Evolutionary conservation across 768 basidiomycete species (phyloP), one percentile per base, ranked within the genome.

Genomic region (Neoboletus subvelutipes): DNA sequence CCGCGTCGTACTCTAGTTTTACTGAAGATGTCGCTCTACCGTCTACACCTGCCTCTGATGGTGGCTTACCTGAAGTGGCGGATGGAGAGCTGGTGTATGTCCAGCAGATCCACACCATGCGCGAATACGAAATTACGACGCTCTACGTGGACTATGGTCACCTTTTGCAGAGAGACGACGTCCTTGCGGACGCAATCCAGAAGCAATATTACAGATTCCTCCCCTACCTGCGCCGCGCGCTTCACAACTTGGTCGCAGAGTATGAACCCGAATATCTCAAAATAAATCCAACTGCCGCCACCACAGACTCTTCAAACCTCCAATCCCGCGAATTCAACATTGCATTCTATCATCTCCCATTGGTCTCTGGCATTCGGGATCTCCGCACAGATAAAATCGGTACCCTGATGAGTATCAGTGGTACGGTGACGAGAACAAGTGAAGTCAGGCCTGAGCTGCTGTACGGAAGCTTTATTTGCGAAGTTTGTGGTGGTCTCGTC

Each of bases 141-240:
- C 87, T 99, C 68, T 99, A 98, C 68, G 88, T 99, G 73, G 95
- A 98, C 77, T 98, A 89, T 58, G 83, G 85, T 11, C 94, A 99
- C 70, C 80, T 98, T 36, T 82, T 97, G 28, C 85, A 89, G 68
- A 83, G 86, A 52, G 95, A 98, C 70, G 94, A 97, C 60, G 88
- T 94, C 6, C 87, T 98, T 20, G 95, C 96, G 0, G 85, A 91
- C 61, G 96, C 96, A 2, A 92, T 99, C 57, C 87, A 90, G 62
- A 90, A 86, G 59, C 93, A 97, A 69, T 98, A 99, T 70, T 98
- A 98, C 70, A 87, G 97, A 66, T 98, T 98, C 75, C 77, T 98
- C 2, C 96, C 96, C 0, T 99, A 92, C 74, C 82, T 98, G 39
- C 87, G 92, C 47, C 90, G 94, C 59, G 94, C 95, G 3, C 80